A percentile compares a stretch with the other conserved stretches of the same genome.
These are phyloP conservation scores for Cucurbita maxima DNA, from an alignment of 306 rosid species.

Conservation along the genomic window DNA sequence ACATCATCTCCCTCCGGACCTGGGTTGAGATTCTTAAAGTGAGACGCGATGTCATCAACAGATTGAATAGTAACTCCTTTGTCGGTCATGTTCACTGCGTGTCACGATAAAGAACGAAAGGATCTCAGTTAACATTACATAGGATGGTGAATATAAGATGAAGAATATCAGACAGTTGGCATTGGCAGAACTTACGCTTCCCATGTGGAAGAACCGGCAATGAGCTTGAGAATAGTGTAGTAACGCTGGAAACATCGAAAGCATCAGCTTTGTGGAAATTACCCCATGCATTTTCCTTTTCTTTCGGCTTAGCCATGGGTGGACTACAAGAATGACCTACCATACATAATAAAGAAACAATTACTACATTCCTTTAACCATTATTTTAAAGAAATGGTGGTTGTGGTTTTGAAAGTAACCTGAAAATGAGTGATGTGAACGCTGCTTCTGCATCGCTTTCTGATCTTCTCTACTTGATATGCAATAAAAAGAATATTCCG, in stretches of 20 bases:
- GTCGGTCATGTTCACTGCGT: slow-evolving; percentile 33
- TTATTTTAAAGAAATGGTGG: neutral
- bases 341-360: neutral
- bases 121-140: neutral
- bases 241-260: slow-evolving; percentile 41
- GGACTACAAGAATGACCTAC: slow-evolving; percentile 36
- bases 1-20: neutral
- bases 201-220: slow-evolving; percentile 67
- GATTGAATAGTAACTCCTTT: neutral
- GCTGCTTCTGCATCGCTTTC: neutral
- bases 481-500: too few species aligned
- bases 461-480: neutral
- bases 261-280: slow-evolving; percentile 19
- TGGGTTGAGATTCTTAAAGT: slow-evolving; percentile 19
- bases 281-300: slow-evolving; percentile 43
- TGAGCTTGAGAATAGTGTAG: slow-evolving; percentile 69
- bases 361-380: neutral
- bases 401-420: neutral
- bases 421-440: neutral
- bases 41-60: slow-evolving; percentile 15
- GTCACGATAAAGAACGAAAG: slow-evolving; percentile 1
- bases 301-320: slow-evolving; percentile 18
- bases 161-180: neutral
- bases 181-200: slow-evolving; percentile 35
- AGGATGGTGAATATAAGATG: neutral